Conservation (phyloP, 2,329 filamentous ascomycete species). For the Onygenales sp. region DNA sequence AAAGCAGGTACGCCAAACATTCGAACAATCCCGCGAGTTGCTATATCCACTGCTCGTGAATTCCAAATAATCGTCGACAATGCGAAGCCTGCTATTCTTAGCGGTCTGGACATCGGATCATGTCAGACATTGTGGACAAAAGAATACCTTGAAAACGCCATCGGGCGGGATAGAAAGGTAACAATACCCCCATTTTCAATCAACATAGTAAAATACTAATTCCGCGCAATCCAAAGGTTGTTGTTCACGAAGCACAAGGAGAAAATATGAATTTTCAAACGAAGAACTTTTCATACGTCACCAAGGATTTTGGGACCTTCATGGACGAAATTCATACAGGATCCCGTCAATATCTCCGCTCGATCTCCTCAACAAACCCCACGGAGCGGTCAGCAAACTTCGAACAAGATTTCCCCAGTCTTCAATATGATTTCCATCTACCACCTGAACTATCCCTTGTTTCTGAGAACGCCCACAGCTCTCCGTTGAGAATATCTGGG, state of each 20-base stretch:
- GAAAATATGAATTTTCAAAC: constrained; percentile 67
- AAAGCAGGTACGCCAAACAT: constrained; percentile 6
- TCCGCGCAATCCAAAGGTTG: constrained; percentile 40
- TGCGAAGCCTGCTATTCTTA: constrained; percentile 56
- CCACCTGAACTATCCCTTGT: constrained; percentile 54
- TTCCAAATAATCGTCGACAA: constrained; percentile 52
- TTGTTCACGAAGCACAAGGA: constrained; percentile 60
- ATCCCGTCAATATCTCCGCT: constrained; percentile 64
- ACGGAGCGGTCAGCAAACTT: constrained; percentile 61
- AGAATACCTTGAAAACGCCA: constrained; percentile 53
- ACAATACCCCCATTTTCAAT: constrained; percentile 8
- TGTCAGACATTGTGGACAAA: constrained; percentile 61
- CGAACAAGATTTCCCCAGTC: constrained; percentile 57
- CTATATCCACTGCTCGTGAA: constrained; percentile 42
- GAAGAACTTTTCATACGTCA: constrained; percentile 75
- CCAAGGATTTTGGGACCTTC: constrained; percentile 58
- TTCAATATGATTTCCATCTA: constrained; percentile 61
- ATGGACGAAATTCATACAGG: constrained; percentile 51
- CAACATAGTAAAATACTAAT: constrained; percentile 5
- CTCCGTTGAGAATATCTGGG: constrained; percentile 69
- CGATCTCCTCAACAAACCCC: constrained; percentile 61
- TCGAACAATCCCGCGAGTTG: constrained; percentile 41
- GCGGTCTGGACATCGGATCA: constrained; percentile 54
- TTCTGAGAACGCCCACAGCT: constrained; percentile 60
- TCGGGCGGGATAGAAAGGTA: constrained; percentile 55